phyloP scores from a whole-genome alignment of 1,139 yeast species.

The Yarrowia galli region DNA sequence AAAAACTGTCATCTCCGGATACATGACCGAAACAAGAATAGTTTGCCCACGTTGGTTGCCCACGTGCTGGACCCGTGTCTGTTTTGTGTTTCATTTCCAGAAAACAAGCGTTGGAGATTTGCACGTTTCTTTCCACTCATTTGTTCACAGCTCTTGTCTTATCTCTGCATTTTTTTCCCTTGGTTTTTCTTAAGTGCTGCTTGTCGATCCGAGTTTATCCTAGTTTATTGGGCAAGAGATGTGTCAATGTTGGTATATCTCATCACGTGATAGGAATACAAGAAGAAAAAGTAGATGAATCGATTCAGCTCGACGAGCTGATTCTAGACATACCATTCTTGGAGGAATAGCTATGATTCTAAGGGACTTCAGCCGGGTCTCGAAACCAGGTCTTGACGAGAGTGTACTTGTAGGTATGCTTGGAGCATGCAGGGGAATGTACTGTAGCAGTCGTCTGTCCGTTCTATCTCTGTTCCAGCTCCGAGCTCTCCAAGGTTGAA shows the following conservation, averaged over 20 bases:
- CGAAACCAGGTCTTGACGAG: neutral
- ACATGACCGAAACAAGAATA: neutral
- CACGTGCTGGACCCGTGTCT: conserved; percentile 1
- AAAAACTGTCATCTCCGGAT: too few relatives aligned
- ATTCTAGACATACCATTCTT: too few relatives aligned
- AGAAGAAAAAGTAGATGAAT: too few relatives aligned
- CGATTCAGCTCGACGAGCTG: too few relatives aligned
- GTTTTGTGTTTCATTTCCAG: conserved; percentile 3
- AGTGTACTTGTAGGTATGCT: neutral
- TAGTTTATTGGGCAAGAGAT: too few relatives aligned
- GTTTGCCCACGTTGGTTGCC: conserved; percentile 2
- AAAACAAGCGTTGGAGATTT: neutral
- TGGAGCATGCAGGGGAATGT: conserved; percentile 14
- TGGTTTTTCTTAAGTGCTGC: conserved; percentile 8
- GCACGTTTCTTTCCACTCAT: neutral
- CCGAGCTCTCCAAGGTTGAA: conserved; percentile 9
- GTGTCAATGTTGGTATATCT: too few relatives aligned
- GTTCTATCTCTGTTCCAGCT: too few relatives aligned
- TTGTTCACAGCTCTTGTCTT: neutral
- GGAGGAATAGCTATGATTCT: too few relatives aligned
- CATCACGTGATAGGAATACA: too few relatives aligned
- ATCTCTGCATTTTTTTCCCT: neutral
- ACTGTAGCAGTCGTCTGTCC: too few relatives aligned
- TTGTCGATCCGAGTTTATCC: conserved; percentile 26
- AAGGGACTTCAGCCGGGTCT: too few relatives aligned